Evolutionary conservation across 1,284 basidiomycete genomes (phyloP).

Genomic region (Trametes versicolor): DNA sequence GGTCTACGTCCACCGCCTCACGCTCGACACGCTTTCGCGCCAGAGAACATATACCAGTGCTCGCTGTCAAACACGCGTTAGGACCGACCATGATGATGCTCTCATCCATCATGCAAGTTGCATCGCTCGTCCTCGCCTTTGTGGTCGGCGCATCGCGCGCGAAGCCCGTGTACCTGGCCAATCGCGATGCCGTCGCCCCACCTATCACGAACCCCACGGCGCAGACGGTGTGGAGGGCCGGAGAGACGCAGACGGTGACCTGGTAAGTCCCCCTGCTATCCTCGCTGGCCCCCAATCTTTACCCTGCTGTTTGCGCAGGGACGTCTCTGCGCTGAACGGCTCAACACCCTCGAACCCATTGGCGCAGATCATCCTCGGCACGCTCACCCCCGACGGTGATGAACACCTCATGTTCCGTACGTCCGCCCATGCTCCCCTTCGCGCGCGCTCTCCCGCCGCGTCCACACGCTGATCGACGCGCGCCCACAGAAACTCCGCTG

Average conservation of each 20-base stretch:
- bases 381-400: slow-evolving; percentile 41
- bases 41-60: slow-evolving; percentile 11
- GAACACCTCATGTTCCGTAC: slow-evolving; percentile 50
- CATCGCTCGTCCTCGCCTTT: slow-evolving; percentile 17
- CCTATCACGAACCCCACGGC: slow-evolving; percentile 33
- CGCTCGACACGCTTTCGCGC: slow-evolving; percentile 7
- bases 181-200: slow-evolving; percentile 31
- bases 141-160: slow-evolving; percentile 11
- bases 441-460: background rate
- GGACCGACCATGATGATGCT: slow-evolving; percentile 13
- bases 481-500: slow-evolving; percentile 39
- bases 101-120: slow-evolving; percentile 9
- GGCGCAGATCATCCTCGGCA: slow-evolving; percentile 49
- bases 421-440: slow-evolving; percentile 6
- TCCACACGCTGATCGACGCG: background rate
- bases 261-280: slow-evolving; percentile 19
- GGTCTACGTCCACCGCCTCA: slow-evolving; percentile 8
- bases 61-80: background rate
- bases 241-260: slow-evolving; percentile 31
- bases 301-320: background rate
- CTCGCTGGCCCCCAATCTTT: background rate
- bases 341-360: slow-evolving; percentile 42
- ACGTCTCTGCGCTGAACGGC: slow-evolving; percentile 20
- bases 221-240: slow-evolving; percentile 30
- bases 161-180: slow-evolving; percentile 13